A percentile compares a stretch with the other conserved stretches of the same genome.
Conservation (phyloP, 2,329 filamentous ascomycete genomes). For the Calonectria leucothoes region DNA sequence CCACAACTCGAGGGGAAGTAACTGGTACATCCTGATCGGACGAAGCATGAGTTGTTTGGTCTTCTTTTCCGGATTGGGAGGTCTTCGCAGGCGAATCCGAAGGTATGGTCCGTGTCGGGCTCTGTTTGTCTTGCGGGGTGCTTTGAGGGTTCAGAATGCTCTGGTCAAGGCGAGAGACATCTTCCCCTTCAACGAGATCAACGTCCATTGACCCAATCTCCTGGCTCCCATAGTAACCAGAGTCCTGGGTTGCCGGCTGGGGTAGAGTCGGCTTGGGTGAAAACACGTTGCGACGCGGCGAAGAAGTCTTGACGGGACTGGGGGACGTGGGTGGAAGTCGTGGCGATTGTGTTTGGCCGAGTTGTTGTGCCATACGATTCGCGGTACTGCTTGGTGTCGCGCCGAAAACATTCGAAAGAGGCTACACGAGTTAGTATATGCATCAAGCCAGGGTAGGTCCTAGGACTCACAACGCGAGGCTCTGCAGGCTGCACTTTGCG, state of each 20-base stretch:
- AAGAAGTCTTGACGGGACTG: slow-evolving; percentile 48
- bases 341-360: slow-evolving; percentile 63
- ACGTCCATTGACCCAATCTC: slow-evolving; percentile 44
- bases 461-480: slow-evolving; percentile 70
- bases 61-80: slow-evolving; percentile 58
- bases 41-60: slow-evolving; percentile 49
- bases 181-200: slow-evolving; percentile 36
- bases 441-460: neutral
- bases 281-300: slow-evolving; percentile 47
- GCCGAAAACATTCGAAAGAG: slow-evolving; percentile 69
- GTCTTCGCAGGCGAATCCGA: slow-evolving; percentile 49
- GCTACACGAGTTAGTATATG: slow-evolving; percentile 55
- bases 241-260: slow-evolving; percentile 60
- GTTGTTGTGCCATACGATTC: slow-evolving; percentile 65
- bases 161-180: slow-evolving; percentile 32
- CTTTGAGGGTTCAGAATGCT: slow-evolving; percentile 28
- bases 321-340: slow-evolving; percentile 62
- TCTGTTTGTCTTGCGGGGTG: slow-evolving; percentile 32
- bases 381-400: slow-evolving; percentile 65
- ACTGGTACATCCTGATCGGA: slow-evolving; percentile 10
- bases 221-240: slow-evolving; percentile 79
- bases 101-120: slow-evolving; percentile 42
- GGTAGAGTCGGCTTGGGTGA: slow-evolving; percentile 44
- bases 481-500: slow-evolving; percentile 70
- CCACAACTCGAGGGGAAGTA: slow-evolving; percentile 14